Evolutionary conservation across 441 rosid species (phyloP), one percentile per base, ranked within the genome.

Genomic region (Viola pubescens): DNA sequence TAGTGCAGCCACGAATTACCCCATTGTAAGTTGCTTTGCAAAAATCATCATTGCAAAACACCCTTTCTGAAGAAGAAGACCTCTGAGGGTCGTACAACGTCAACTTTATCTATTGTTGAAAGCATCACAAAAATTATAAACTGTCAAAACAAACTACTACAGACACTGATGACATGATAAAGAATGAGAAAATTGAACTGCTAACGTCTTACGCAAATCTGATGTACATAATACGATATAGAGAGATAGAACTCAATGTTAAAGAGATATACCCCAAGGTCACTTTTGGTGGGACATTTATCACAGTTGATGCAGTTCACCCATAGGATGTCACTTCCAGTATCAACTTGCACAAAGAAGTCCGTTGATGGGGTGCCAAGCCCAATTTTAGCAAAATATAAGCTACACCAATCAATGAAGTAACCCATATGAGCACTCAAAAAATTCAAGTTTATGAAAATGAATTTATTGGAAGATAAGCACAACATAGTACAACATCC

Each of bases 311-410:
- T 81, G 61, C 96, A 94, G 63, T 94, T 89, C 68, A 94, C 92
- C 97, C 97, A 94, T 4, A 94, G 73, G 63, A 80, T 77, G 74
- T 89, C 97, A 67, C 98, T 94, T 70, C 97, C 97, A 11, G 96
- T 87, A 68, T 94, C 98, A 61, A 94, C 89, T 75, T 94, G 98
- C 50, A 94, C 98, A 52, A 66, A 80, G 66, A 63, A 88, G 54
- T 88, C 82, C 73, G 78, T 77, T 37, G 92, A 47, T 42, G 96
- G 98, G 52, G 74, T 82, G 54, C 96, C 97, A 0, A 94, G 74
- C 43, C 83, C 90, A 64, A 94, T 84, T 70, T 85, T 79, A 9
- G 92, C 72, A 52, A 82, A 94, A 79, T 94, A 94, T 46, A 94
- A 77, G 69, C 98, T 89, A 71, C 69, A 76, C 47, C 58, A 62